Percentiles rank a stretch among this genome's conserved stretches.
These are phyloP conservation scores for Rhodotorula babjevae DNA, from an alignment of 768 basidiomycete genomes.

Conservation along the genomic window DNA sequence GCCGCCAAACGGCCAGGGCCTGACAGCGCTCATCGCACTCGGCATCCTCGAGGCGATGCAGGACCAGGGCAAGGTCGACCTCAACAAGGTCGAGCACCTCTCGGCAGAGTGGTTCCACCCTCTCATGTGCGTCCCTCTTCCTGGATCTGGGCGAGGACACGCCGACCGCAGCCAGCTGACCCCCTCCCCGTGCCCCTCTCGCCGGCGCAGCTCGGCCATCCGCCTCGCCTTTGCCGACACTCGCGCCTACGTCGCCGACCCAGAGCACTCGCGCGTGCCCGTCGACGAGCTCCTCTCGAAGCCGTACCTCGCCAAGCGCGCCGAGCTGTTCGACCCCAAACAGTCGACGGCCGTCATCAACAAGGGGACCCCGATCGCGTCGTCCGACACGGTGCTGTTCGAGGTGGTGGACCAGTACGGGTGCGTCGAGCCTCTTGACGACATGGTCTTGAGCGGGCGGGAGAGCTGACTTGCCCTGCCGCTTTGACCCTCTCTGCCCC, in stretches of 20 bases:
- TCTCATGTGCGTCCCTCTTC: conserved; percentile 47
- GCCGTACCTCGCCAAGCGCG: conserved; percentile 75
- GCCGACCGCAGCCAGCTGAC: no score
- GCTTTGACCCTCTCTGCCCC: no score
- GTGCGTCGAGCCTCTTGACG: no score
- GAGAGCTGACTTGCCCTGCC: no score
- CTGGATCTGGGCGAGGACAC: not conserved
- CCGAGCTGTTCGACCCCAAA: conserved; percentile 67
- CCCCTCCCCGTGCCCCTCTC: not conserved
- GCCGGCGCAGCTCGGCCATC: conserved; percentile 31
- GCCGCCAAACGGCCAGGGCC: conserved; percentile 96
- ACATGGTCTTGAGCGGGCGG: no score
- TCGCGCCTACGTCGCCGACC: conserved; percentile 88
- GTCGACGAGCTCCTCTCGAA: conserved; percentile 79
- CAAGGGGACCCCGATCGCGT: conserved; percentile 74
- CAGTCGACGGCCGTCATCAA: conserved; percentile 62
- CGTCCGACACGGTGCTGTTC: conserved; percentile 93
- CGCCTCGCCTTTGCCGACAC: conserved; percentile 57
- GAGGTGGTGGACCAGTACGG: conserved; percentile 57
- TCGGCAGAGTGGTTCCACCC: conserved; percentile 82
- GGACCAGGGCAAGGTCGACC: conserved; percentile 62
- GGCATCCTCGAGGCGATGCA: conserved; percentile 87
- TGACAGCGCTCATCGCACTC: conserved; percentile 81
- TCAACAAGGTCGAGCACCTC: conserved; percentile 81
- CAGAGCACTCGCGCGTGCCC: conserved; percentile 69